phyloP scores from a whole-genome alignment of 116 monocot species.

The Posidonia oceanica region DNA sequence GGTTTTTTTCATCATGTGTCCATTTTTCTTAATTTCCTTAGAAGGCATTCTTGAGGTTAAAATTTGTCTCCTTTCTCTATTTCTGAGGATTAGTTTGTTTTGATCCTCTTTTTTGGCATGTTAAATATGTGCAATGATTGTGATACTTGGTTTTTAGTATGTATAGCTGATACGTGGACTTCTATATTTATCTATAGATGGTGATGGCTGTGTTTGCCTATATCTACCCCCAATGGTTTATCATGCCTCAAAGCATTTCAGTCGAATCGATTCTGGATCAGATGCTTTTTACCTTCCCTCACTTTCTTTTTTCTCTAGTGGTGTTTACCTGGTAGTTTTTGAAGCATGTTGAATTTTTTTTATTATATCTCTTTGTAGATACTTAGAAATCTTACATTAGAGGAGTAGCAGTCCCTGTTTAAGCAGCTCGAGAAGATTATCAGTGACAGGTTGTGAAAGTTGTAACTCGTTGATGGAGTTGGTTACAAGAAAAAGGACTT shows the following conservation, averaged over 20 bases:
- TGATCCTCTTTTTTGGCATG: too few species aligned
- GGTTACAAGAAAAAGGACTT: too few species aligned
- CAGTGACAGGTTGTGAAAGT: conserved; percentile 13
- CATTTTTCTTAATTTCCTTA: too few species aligned
- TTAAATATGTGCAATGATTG: too few species aligned
- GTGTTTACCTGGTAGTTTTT: background rate
- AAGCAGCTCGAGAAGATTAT: conserved; percentile 58
- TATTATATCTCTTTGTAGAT: conserved; percentile 39
- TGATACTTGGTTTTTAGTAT: too few species aligned
- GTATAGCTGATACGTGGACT: too few species aligned
- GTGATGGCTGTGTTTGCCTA: conserved; percentile 99
- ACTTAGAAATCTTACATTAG: conserved; percentile 59
- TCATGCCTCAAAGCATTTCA: conserved; percentile 44
- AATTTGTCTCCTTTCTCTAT: too few species aligned
- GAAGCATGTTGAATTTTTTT: background rate
- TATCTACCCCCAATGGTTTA: conserved; percentile 93
- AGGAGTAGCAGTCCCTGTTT: conserved; percentile 68
- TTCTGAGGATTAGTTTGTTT: too few species aligned
- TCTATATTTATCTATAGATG: conserved; percentile 38
- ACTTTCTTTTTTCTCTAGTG: background rate
- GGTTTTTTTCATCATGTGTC: too few species aligned
- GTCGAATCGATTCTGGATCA: conserved; percentile 77
- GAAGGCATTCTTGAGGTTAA: too few species aligned
- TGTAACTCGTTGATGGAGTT: background rate
- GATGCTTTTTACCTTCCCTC: conserved; percentile 20